phyloP scores from a whole-genome alignment of 805 yeast genomes.

The Kodamaea laetipori region DNA sequence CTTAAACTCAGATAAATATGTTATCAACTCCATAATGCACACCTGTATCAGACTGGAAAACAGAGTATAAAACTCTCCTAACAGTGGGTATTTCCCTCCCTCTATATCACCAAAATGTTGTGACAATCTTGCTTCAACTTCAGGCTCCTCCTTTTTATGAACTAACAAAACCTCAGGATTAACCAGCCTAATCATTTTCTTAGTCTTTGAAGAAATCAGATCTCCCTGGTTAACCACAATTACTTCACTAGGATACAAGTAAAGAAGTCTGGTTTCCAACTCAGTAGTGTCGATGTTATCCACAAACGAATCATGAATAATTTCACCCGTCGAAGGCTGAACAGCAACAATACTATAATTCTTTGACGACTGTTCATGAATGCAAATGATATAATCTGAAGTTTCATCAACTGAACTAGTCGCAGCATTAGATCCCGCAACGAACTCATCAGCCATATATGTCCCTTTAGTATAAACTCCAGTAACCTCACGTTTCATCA shows the following conservation, averaged over 20 bases:
- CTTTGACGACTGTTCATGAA: constrained; percentile 28
- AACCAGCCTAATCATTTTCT: constrained; percentile 19
- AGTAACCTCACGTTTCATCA: constrained; percentile 70
- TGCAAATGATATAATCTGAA: constrained; percentile 50
- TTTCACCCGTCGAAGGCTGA: constrained; percentile 74
- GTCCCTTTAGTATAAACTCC: constrained; percentile 83
- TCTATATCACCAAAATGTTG: constrained; percentile 27
- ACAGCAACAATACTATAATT: constrained; percentile 58
- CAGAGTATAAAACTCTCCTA: constrained; percentile 32
- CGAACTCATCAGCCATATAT: constrained; percentile 61
- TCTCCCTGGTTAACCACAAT: constrained; percentile 35
- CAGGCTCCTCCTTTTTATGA: constrained; percentile 1
- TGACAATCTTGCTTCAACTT: constrained; percentile 21
- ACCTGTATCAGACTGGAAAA: constrained; percentile 41
- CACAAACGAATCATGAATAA: constrained; percentile 67
- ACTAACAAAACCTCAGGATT: constrained; percentile 14
- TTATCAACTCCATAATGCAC: constrained; percentile 17
- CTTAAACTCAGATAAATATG: constrained; percentile 63
- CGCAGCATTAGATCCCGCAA: constrained; percentile 13
- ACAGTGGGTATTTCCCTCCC: constrained; percentile 19
- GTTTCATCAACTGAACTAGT: constrained; percentile 21
- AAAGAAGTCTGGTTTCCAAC: constrained; percentile 71
- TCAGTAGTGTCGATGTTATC: constrained; percentile 62
- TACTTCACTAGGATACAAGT: constrained; percentile 78
- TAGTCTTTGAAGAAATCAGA: not conserved